Percentiles rank a stretch among this genome's conserved stretches.
phyloP scores from a whole-genome alignment of 257 asterid species.

The Solanum pinnatisectum region DNA sequence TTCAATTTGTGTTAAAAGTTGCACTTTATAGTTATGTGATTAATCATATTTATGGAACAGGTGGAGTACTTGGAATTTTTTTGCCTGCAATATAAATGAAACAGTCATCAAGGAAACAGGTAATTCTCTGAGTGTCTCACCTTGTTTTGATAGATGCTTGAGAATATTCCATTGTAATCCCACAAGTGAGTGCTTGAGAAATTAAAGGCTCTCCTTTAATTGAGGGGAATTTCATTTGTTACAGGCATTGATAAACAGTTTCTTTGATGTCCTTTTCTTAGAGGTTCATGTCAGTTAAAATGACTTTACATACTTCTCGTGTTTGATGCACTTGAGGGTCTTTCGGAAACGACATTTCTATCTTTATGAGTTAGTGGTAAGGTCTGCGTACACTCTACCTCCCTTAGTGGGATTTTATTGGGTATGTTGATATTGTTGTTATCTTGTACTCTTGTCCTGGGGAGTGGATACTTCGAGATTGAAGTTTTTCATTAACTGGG shows the following conservation, averaged over 20 bases:
- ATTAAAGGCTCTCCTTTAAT: background rate
- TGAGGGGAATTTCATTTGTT: background rate
- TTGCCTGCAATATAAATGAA: conserved; percentile 83
- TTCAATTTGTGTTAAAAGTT: background rate
- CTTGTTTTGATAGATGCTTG: conserved; percentile 2
- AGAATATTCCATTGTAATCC: background rate
- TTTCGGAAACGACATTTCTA: no score
- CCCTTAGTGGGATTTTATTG: no score
- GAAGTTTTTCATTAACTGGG: background rate
- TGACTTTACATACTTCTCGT: background rate
- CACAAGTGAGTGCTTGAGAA: background rate
- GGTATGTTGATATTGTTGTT: background rate
- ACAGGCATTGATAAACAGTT: background rate
- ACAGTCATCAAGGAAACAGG: conserved; percentile 89
- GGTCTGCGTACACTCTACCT: no score
- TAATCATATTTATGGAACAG: conserved; percentile 23
- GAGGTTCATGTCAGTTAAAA: background rate
- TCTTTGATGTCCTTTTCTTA: background rate
- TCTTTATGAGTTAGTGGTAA: no score
- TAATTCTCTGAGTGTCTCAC: conserved; percentile 4
- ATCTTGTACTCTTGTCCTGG: background rate
- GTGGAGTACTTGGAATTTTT: conserved; percentile 95
- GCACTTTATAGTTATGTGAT: background rate
- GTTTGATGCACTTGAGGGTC: background rate
- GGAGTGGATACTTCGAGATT: background rate